Evolutionary conservation across 345 rosid genomes (phyloP).

Genomic region (Citrus glauca): DNA sequence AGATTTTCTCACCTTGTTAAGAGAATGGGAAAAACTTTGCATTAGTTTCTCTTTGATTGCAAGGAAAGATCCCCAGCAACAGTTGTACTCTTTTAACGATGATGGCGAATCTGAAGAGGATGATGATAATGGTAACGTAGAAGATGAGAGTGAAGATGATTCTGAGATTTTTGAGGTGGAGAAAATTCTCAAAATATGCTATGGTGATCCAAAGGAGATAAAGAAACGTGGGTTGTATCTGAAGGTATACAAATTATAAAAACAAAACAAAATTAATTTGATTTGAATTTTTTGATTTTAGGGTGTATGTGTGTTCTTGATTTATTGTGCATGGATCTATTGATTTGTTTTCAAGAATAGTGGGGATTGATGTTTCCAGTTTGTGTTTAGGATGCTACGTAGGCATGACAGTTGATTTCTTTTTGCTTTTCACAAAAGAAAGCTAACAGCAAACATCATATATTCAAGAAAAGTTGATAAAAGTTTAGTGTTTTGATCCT

Average conservation of each 20-base stretch:
- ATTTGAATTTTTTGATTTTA: neutral
- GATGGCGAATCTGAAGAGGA: slow-evolving; percentile 24
- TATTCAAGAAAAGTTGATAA: neutral
- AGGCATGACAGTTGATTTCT: neutral
- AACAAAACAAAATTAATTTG: neutral
- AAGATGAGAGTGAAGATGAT: slow-evolving; percentile 20
- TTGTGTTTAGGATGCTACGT: neutral
- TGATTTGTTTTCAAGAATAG: neutral
- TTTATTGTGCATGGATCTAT: neutral
- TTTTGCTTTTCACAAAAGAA: neutral
- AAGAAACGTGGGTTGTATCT: slow-evolving; percentile 36
- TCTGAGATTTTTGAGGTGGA: slow-evolving; percentile 54
- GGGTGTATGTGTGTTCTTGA: neutral
- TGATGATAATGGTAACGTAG: slow-evolving; percentile 13
- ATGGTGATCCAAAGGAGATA: slow-evolving; percentile 45
- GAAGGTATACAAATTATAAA: slow-evolving; percentile 36
- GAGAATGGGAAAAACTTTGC: slow-evolving; percentile 65
- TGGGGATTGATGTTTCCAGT: neutral
- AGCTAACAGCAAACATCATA: neutral
- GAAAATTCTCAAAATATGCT: slow-evolving; percentile 39
- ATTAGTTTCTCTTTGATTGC: slow-evolving; percentile 33
- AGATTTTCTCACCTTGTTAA: slow-evolving; percentile 47
- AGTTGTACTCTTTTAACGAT: slow-evolving; percentile 17
- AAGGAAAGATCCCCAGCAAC: slow-evolving; percentile 18
- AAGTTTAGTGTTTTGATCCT: neutral